These are phyloP conservation scores for Glycine tomentella DNA, from an alignment of 306 rosid genomes.

Conservation along the genomic window DNA sequence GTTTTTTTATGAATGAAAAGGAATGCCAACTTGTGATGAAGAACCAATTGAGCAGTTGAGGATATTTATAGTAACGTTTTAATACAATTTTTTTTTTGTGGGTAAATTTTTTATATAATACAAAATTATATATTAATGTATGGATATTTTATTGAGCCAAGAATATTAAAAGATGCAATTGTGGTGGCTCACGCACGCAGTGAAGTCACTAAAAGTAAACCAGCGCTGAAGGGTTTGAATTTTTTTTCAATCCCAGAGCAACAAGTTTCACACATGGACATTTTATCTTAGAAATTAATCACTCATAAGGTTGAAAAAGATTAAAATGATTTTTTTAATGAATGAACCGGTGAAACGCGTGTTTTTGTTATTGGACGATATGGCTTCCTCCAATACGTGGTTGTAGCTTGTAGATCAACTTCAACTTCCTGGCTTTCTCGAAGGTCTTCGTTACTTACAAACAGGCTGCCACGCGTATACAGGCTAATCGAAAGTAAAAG, in stretches of 20 bases:
- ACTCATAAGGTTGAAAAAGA: background rate
- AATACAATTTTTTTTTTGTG: too few relatives aligned
- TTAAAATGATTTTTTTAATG: background rate
- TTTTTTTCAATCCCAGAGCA: background rate
- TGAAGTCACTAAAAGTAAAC: constrained; percentile 13
- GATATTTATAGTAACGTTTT: background rate
- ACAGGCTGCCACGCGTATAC: too few relatives aligned
- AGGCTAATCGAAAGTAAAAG: too few relatives aligned
- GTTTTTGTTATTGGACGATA: background rate
- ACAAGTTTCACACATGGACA: background rate
- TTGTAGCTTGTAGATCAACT: background rate
- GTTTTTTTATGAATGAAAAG: background rate
- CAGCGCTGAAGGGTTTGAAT: background rate
- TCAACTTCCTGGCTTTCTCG: too few relatives aligned
- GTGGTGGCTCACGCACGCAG: background rate
- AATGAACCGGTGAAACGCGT: background rate
- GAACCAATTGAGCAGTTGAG: background rate
- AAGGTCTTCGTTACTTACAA: too few relatives aligned
- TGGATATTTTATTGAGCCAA: background rate
- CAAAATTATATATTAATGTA: background rate
- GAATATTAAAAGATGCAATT: background rate
- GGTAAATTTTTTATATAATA: too few relatives aligned
- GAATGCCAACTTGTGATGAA: constrained; percentile 2
- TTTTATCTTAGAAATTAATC: background rate
- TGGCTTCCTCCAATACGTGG: background rate